Evolutionary conservation across 2,329 filamentous ascomycete species (phyloP).

Genomic region (Trichothecium sympodiale): DNA sequence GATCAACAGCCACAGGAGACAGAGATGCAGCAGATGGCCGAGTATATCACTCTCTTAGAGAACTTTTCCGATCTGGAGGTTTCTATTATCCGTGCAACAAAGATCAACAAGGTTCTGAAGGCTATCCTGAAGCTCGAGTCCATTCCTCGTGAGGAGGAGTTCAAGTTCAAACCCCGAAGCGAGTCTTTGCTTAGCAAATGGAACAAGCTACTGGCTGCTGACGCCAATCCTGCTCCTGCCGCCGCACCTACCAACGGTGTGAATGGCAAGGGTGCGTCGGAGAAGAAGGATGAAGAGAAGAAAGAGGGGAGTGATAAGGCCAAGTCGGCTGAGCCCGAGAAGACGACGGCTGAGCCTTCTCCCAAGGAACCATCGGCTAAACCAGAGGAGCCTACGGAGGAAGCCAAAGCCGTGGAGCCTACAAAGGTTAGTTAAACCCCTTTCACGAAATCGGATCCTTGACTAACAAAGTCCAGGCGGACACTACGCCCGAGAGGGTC

Average conservation of each 20-base stretch:
- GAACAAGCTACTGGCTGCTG: constrained; percentile 68
- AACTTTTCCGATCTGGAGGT: constrained; percentile 69
- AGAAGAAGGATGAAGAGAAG: constrained; percentile 28
- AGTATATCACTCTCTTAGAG: constrained; percentile 73
- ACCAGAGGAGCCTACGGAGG: constrained; percentile 11
- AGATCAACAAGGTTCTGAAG: constrained; percentile 98
- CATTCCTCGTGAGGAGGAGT: constrained; percentile 84
- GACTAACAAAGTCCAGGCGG: neutral
- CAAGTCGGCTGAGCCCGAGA: constrained; percentile 13
- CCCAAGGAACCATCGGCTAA: constrained; percentile 21
- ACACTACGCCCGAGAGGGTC: neutral
- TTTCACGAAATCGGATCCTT: too few relatives aligned
- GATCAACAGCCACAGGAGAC: constrained; percentile 79
- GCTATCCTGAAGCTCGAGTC: constrained; percentile 78
- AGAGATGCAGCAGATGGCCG: constrained; percentile 69
- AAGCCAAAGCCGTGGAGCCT: constrained; percentile 10
- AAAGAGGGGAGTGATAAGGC: constrained; percentile 26
- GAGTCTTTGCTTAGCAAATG: constrained; percentile 73
- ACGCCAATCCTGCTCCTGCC: constrained; percentile 30
- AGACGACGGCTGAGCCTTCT: constrained; percentile 20
- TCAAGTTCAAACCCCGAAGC: constrained; percentile 77
- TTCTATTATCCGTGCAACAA: constrained; percentile 78
- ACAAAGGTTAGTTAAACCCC: constrained; percentile 9
- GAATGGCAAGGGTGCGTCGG: constrained; percentile 27
- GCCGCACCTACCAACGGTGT: constrained; percentile 30